A percentile compares a stretch with the other conserved stretches of the same genome.
phyloP scores from a whole-genome alignment of 768 basidiomycete species.

The Trametes cubensis region DNA sequence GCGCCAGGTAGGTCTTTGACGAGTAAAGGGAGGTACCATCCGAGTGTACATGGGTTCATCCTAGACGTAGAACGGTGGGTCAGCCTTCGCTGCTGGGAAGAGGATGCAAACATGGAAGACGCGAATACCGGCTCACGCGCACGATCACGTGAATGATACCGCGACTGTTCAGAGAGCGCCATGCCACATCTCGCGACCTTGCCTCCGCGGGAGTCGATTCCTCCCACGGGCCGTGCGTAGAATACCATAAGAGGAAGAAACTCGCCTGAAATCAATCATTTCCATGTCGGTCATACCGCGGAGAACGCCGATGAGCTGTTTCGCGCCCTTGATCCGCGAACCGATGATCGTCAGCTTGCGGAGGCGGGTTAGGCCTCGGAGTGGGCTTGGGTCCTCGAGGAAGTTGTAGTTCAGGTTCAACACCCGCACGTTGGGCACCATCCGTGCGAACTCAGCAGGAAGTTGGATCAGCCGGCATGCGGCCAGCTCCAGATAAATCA shows the following conservation, averaged over 20 bases:
- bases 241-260: not conserved
- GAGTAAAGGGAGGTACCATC: constrained; percentile 91
- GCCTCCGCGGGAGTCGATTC: not conserved
- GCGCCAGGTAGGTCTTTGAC: constrained; percentile 69
- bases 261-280: constrained; percentile 88
- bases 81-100: not conserved
- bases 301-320: constrained; percentile 71
- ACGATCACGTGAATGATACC: constrained; percentile 12
- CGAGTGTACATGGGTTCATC: constrained; percentile 97
- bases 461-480: constrained; percentile 78
- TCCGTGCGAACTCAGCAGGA: constrained; percentile 63
- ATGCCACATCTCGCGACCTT: not conserved
- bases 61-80: constrained; percentile 34
- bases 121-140: not conserved
- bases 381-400: constrained; percentile 66
- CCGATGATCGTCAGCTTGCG: constrained; percentile 88
- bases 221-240: not conserved
- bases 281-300: constrained; percentile 78
- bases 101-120: not conserved
- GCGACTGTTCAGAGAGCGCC: not conserved
- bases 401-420: constrained; percentile 99
- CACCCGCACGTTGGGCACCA: constrained; percentile 84
- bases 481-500: constrained; percentile 91
- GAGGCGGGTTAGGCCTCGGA: constrained; percentile 75
- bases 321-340: constrained; percentile 72